Conservation (phyloP, 2,329 filamentous ascomycete species). For the Xylariaceae sp. region DNA sequence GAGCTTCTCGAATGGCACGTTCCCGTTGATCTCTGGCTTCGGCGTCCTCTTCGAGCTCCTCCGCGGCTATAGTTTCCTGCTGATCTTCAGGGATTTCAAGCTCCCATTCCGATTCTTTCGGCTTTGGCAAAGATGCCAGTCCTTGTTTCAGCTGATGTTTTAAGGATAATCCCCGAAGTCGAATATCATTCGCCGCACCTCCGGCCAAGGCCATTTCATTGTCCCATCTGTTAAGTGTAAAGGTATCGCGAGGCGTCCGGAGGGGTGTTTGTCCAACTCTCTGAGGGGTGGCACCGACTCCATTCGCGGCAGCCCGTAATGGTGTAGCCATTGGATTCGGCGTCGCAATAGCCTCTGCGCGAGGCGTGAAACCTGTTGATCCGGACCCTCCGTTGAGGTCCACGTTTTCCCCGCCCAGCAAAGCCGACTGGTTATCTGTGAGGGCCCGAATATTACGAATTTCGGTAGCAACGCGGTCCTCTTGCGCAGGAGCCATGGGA, state of each 20-base stretch:
- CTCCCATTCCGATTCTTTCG: conserved; percentile 92
- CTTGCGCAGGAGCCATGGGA: conserved; percentile 83
- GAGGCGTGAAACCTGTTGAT: conserved; percentile 84
- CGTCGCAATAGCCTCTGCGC: conserved; percentile 78
- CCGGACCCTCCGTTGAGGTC: conserved; percentile 76
- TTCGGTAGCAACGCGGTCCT: conserved; percentile 95
- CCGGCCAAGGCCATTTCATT: conserved; percentile 64
- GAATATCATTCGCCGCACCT: conserved; percentile 75
- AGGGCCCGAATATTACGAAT: conserved; percentile 89
- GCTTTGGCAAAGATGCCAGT: conserved; percentile 82
- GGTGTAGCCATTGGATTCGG: conserved; percentile 96
- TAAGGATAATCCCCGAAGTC: conserved; percentile 65
- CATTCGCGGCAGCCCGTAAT: conserved; percentile 62
- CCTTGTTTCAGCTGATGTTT: conserved; percentile 67
- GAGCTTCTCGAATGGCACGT: conserved; percentile 67
- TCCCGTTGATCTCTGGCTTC: conserved; percentile 80
- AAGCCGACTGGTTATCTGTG: conserved; percentile 88
- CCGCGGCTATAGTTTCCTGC: conserved; percentile 51
- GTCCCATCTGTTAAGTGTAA: conserved; percentile 75
- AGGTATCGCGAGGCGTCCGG: conserved; percentile 83
- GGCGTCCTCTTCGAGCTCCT: conserved; percentile 57
- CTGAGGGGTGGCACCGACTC: conserved; percentile 65
- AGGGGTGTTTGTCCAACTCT: conserved; percentile 77
- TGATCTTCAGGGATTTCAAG: conserved; percentile 86
- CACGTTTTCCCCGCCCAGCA: conserved; percentile 92